Evolutionary conservation across 1,284 basidiomycete genomes (phyloP).

Genomic region (Limonomyces culmigenus): DNA sequence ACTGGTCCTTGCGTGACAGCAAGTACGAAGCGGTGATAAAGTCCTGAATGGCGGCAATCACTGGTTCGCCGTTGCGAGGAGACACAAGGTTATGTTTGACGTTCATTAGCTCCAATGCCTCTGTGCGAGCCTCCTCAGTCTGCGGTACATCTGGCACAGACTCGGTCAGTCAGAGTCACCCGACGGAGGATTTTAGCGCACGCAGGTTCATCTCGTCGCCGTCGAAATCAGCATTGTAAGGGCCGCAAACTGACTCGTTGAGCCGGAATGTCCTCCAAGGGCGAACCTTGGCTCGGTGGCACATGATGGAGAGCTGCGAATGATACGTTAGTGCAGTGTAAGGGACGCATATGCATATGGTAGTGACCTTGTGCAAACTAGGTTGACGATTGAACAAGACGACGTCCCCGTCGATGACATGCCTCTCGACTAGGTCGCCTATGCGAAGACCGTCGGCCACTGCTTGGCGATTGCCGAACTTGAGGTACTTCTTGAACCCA

Average conservation of each 20-base stretch:
- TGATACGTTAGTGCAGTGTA: slow-evolving; percentile 10
- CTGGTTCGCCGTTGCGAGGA: slow-evolving; percentile 93
- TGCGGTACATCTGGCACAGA: slow-evolving; percentile 92
- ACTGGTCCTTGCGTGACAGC: slow-evolving; percentile 83
- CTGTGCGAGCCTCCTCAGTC: slow-evolving; percentile 96
- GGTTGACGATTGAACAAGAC: slow-evolving; percentile 99
- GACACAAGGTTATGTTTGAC: slow-evolving; percentile 97
- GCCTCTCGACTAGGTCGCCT: slow-evolving; percentile 87
- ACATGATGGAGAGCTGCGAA: slow-evolving; percentile 93
- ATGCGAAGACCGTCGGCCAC: slow-evolving; percentile 68
- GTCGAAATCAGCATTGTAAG: slow-evolving; percentile 99
- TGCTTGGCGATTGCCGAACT: slow-evolving; percentile 60
- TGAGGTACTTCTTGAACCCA: slow-evolving; percentile 75
- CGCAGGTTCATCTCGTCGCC: slow-evolving; percentile 99
- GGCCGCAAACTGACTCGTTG: slow-evolving; percentile 98
- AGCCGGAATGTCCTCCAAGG: slow-evolving; percentile 97
- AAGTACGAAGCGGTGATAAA: slow-evolving; percentile 98
- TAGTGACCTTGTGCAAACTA: slow-evolving; percentile 77
- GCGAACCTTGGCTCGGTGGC: slow-evolving; percentile 88
- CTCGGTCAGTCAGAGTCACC: neutral
- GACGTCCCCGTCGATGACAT: slow-evolving; percentile 92
- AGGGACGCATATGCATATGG: slow-evolving; percentile 2
- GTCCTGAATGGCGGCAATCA: slow-evolving; percentile 96
- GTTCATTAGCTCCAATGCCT: slow-evolving; percentile 95
- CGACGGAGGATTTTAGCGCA: too few species aligned